Conservation (phyloP, 208 protist species). For the Acanthamoeba rhysodes region DNA sequence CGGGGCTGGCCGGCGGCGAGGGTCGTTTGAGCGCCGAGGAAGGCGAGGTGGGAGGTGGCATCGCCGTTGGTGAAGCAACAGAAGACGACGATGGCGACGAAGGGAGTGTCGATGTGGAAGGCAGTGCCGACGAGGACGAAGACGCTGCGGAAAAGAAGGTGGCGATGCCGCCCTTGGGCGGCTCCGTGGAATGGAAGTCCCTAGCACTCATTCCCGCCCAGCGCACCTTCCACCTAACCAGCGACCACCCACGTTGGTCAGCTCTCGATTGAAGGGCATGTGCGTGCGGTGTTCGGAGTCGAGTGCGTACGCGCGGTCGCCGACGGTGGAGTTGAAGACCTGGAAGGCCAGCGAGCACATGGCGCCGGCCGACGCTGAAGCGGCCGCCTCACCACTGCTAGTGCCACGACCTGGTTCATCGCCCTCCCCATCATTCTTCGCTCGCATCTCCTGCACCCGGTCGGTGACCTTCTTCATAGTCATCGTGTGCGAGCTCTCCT, state of each 20-base stretch:
- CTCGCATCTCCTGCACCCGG: not conserved
- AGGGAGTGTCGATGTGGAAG: not conserved
- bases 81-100: not conserved
- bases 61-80: not conserved
- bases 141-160: not conserved
- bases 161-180: not conserved
- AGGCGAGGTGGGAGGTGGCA: not conserved
- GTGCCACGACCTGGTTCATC: not conserved
- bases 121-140: not conserved
- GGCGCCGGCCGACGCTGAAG: not conserved
- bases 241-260: not conserved
- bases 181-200: constrained; percentile 5
- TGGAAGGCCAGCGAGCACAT: not conserved
- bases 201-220: constrained; percentile 29
- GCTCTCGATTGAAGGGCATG: no score
- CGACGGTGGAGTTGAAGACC: constrained; percentile 19
- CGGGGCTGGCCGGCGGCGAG: not conserved
- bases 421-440: not conserved
- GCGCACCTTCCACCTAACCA: constrained; percentile 31
- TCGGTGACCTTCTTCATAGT: not conserved
- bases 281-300: not conserved
- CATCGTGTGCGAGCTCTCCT: constrained; percentile 42
- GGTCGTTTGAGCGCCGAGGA: not conserved
- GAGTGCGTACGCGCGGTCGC: constrained; percentile 16
- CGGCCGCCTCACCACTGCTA: not conserved